Conservation (phyloP, 2,329 filamentous ascomycete genomes). For the Aspergillus pseudoviridinutans region DNA sequence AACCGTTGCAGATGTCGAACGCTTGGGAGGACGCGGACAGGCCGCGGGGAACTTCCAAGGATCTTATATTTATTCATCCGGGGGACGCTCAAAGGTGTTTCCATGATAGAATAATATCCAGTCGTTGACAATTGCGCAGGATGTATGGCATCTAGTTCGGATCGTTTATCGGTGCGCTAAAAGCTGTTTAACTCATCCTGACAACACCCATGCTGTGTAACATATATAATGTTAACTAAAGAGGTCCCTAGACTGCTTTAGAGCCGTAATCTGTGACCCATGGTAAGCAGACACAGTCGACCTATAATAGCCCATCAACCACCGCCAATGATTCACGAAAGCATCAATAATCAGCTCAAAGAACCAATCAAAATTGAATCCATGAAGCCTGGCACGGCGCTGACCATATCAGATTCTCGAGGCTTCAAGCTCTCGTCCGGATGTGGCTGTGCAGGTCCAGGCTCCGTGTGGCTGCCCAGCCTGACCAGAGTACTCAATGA, state of each 20-base stretch:
- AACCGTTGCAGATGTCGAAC: neutral
- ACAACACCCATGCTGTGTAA: too few species aligned
- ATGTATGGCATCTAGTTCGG: too few species aligned
- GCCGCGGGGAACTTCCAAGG: neutral
- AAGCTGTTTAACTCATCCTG: too few species aligned
- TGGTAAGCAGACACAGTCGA: neutral
- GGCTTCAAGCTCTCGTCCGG: neutral
- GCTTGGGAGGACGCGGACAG: neutral
- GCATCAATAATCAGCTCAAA: neutral
- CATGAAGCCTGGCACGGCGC: neutral
- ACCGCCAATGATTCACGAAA: neutral
- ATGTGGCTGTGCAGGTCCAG: neutral
- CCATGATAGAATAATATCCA: too few species aligned
- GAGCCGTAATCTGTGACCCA: neutral
- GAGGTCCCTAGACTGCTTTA: neutral
- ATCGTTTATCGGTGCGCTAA: too few species aligned
- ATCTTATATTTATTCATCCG: neutral
- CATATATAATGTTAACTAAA: neutral
- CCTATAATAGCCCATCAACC: neutral
- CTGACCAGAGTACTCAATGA: neutral
- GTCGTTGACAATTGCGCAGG: too few species aligned
- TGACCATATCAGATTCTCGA: neutral
- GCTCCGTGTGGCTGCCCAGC: neutral
- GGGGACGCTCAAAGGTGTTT: too few species aligned
- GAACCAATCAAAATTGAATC: neutral